A percentile compares a stretch with the other conserved stretches of the same genome.
phyloP scores from a whole-genome alignment of 441 rosid genomes.

The Bocquillonia castaneifolia region DNA sequence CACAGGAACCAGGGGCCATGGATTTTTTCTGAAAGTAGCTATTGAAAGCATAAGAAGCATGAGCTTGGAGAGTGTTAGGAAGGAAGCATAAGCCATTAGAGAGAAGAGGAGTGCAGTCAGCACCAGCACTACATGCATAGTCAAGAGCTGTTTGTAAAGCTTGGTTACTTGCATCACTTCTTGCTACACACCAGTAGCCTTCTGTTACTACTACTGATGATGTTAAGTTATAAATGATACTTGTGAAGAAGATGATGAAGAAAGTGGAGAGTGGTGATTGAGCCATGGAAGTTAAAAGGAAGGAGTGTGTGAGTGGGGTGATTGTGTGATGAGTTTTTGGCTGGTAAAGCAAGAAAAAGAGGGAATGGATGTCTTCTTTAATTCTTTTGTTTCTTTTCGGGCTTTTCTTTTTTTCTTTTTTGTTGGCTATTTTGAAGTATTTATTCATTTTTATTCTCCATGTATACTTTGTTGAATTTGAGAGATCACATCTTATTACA shows the following conservation, averaged over 20 bases:
- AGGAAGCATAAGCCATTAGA: slow-evolving; percentile 61
- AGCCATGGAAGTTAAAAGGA: slow-evolving; percentile 32
- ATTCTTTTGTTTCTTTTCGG: background rate
- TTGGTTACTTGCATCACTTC: slow-evolving; percentile 62
- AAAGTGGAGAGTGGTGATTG: slow-evolving; percentile 19
- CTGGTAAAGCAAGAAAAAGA: slow-evolving; percentile 36
- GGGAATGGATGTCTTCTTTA: slow-evolving; percentile 13
- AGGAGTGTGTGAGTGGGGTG: slow-evolving; percentile 4
- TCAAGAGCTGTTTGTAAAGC: slow-evolving; percentile 65
- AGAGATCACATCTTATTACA: no score
- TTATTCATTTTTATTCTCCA: no score
- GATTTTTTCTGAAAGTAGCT: slow-evolving; percentile 65
- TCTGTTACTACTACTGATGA: background rate
- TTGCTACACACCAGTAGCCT: slow-evolving; percentile 72
- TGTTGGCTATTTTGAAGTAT: background rate
- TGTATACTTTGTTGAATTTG: no score
- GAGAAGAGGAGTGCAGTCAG: slow-evolving; percentile 65
- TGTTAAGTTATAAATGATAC: background rate
- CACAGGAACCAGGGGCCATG: slow-evolving; percentile 85
- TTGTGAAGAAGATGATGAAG: background rate
- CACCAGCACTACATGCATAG: slow-evolving; percentile 77
- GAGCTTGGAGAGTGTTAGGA: slow-evolving; percentile 74
- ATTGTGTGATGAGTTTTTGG: slow-evolving; percentile 1
- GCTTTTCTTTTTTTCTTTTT: background rate
- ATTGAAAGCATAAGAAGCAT: slow-evolving; percentile 86